These are phyloP conservation scores for Ruellia speciosa DNA, from an alignment of 305 asterid species.

Conservation along the genomic window DNA sequence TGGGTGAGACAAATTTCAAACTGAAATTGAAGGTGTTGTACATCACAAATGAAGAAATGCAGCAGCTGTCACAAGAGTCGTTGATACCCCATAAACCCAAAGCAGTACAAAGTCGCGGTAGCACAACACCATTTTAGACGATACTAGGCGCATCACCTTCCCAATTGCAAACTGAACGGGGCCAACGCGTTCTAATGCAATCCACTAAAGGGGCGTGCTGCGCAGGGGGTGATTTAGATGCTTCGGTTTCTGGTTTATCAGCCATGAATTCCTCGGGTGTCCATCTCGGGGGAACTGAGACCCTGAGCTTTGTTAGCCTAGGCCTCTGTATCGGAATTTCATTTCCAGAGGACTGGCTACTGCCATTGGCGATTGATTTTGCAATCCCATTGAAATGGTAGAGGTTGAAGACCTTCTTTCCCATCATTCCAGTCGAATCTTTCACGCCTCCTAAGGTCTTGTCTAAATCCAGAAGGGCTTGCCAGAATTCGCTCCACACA, in stretches of 20 bases:
- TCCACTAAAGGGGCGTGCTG: slow-evolving; percentile 92
- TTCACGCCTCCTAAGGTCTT: slow-evolving; percentile 72
- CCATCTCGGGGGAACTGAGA: slow-evolving; percentile 93
- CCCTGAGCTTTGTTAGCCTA: slow-evolving; percentile 64
- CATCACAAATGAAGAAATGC: too few species aligned
- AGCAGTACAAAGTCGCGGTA: too few species aligned
- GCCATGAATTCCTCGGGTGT: slow-evolving; percentile 89
- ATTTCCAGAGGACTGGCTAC: slow-evolving; percentile 26
- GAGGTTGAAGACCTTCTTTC: slow-evolving; percentile 74
- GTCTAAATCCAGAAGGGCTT: slow-evolving; percentile 67
- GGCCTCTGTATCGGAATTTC: slow-evolving; percentile 68
- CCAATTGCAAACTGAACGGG: slow-evolving; percentile 78
- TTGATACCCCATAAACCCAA: too few species aligned
- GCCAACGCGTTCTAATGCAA: slow-evolving; percentile 85
- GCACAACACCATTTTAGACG: slow-evolving; percentile 36
- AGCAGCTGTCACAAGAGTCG: too few species aligned
- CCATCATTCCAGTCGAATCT: slow-evolving; percentile 72
- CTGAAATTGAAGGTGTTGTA: too few species aligned
- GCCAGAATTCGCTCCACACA: slow-evolving; percentile 97
- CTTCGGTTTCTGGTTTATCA: slow-evolving; percentile 38
- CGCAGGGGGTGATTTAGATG: slow-evolving; percentile 48
- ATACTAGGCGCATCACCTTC: slow-evolving; percentile 94
- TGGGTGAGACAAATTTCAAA: too few species aligned
- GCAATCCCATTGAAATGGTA: slow-evolving; percentile 94
- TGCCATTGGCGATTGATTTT: slow-evolving; percentile 50